phyloP scores from a whole-genome alignment of 192 early-diverging fungal genomes.

The Podila horticola region DNA sequence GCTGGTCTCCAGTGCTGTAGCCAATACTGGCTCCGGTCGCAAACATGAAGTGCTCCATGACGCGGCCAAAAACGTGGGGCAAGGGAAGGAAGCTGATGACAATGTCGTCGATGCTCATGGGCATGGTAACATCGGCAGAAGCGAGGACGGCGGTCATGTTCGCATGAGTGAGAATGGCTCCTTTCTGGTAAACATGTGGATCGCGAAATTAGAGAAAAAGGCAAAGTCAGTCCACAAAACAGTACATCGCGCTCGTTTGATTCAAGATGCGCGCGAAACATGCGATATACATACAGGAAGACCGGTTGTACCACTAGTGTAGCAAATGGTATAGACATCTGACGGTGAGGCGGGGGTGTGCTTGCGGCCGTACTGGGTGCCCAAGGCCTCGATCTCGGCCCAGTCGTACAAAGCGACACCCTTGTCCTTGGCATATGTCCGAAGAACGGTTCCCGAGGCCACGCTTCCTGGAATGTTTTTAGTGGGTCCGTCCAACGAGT shows the following conservation, averaged over 20 bases:
- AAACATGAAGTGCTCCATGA: conserved; percentile 62
- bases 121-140: conserved; percentile 13
- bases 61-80: conserved; percentile 89
- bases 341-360: conserved; percentile 68
- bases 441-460: conserved; percentile 48
- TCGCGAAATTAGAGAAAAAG: not conserved
- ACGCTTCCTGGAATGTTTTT: conserved; percentile 22
- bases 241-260: not conserved
- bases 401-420: conserved; percentile 70
- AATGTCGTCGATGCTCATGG: conserved; percentile 3
- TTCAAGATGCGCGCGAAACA: not conserved
- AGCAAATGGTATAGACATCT: conserved; percentile 80
- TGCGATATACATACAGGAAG: conserved; percentile 67
- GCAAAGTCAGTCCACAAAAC: not conserved
- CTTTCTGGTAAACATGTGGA: conserved; percentile 29
- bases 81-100: conserved; percentile 83
- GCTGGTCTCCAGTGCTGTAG: conserved; percentile 79
- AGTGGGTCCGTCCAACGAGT: conserved; percentile 61
- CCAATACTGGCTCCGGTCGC: conserved; percentile 74
- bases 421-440: conserved; percentile 72
- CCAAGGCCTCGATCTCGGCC: conserved; percentile 67
- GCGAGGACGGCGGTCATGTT: conserved; percentile 70
- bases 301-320: conserved; percentile 90
- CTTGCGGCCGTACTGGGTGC: conserved; percentile 60
- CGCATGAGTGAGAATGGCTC: conserved; percentile 80